Evolutionary conservation across 495 filamentous ascomycete genomes (phyloP).

Genomic region (Lasiosphaeria miniovina): DNA sequence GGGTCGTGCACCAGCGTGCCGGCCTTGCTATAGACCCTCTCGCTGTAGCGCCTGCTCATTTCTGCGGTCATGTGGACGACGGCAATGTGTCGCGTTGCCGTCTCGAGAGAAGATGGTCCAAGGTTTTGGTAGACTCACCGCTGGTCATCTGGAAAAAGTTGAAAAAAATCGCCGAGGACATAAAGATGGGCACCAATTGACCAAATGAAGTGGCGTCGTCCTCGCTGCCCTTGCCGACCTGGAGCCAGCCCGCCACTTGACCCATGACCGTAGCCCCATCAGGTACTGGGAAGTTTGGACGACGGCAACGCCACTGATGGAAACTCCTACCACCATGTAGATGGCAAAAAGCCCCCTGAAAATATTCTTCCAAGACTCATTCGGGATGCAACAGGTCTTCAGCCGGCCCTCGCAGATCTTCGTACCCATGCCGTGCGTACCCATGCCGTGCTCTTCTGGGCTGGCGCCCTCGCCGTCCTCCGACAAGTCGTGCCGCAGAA

Average conservation of each 20-base stretch:
- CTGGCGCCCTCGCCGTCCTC: too few species aligned
- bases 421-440: constrained; percentile 11
- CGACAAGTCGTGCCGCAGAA: constrained; percentile 19
- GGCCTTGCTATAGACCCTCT: neutral
- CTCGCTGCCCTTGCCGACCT: constrained; percentile 19
- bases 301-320: constrained; percentile 15
- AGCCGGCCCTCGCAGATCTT: neutral
- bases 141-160: constrained; percentile 31
- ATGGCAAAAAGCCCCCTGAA: constrained; percentile 18
- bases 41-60: neutral
- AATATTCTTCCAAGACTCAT: neutral
- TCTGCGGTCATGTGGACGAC: neutral
- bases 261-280: constrained; percentile 27
- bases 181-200: constrained; percentile 34
- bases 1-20: neutral
- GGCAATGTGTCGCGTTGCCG: neutral
- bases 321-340: constrained; percentile 26
- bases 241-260: constrained; percentile 30
- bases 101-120: neutral
- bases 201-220: constrained; percentile 34
- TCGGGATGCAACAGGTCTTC: neutral
- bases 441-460: neutral
- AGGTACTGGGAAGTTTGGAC: constrained; percentile 26
- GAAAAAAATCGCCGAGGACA: constrained; percentile 30
- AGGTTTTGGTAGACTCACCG: constrained; percentile 19